Base-by-base conservation (phyloP, 1,284 basidiomycete genomes). In the Heterobasidion parviporum region DNA sequence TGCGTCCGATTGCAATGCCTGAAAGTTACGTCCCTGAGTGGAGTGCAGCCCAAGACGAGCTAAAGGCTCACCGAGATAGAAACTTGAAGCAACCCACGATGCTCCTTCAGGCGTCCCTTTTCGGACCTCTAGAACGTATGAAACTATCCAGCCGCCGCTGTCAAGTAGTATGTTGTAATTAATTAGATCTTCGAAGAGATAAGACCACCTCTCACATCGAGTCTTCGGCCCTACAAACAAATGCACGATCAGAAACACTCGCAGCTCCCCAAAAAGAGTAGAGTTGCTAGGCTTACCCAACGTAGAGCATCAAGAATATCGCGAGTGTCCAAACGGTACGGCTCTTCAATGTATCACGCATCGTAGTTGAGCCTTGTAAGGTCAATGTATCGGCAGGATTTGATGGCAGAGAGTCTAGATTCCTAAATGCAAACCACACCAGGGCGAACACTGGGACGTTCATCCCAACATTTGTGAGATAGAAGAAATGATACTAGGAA, bases 131-230 rank as follows among this genome's bases (percentile, higher is more conserved):
- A 63, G 59, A 48, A 67, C 62, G 54, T 67, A 68, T 1, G 68
- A 65, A 0, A 68, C 66, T 35, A 69, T 70, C 68, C 67, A 69
- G 0, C 69, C 67, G 36, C 67, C 68, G 16, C 68, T 70, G 44
- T 32, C 48, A 44, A 54, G 5, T 41, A 26, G 32, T 43, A 50
- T 18, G 36, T 54, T 16, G 54, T 8, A 10, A 41, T 10, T 41
- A 8, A n/a, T 10, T 12, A 41, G 38, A 4, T 8, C 10, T 10
- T 34, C 49, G 15, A 35, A 54, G 33, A 53, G 15, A 43, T 20
- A 16, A 36, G 2, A 15, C 1, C 9, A 12, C 14, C 8, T 63
- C 68, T 56, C 57, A 68, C 68, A 69, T 63, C 1, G 69, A 68
- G 56, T 69, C 68, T 50, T 70, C 68, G n/a, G 67, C 67, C 5